phyloP scores from a whole-genome alignment of 257 asterid species.

The Anisodus tanguticus region DNA sequence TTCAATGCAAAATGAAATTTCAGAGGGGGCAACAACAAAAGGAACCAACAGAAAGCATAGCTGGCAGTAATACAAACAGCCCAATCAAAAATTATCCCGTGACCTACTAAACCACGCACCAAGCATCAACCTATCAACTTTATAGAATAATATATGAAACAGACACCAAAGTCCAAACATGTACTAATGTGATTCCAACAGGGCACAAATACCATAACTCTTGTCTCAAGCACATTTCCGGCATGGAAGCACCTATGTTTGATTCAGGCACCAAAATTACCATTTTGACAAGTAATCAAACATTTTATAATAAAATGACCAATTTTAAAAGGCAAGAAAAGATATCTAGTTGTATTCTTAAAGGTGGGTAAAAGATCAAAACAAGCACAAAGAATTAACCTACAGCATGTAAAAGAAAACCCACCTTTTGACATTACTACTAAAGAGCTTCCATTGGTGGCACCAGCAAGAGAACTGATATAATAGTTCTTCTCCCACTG shows the following conservation, averaged over 20 bases:
- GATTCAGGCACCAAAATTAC: neutral
- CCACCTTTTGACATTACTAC: constrained; percentile 58
- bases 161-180: neutral
- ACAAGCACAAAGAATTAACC: neutral
- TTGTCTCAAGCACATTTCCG: neutral
- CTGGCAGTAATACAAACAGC: constrained; percentile 17
- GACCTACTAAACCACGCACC: constrained; percentile 17
- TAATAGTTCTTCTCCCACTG: constrained; percentile 58
- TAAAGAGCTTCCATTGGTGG: constrained; percentile 48
- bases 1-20: constrained; percentile 1
- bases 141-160: neutral
- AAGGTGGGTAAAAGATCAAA: constrained; percentile 18
- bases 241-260: neutral
- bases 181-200: neutral
- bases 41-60: neutral
- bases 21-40: neutral
- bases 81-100: neutral
- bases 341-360: neutral
- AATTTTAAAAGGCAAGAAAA: constrained; percentile 11
- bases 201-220: neutral
- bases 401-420: constrained; percentile 17
- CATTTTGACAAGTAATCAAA: neutral
- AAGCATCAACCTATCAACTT: constrained; percentile 4
- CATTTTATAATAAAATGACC: neutral
- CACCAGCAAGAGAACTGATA: constrained; percentile 55